phyloP scores from a whole-genome alignment of 345 rosid species.

The Camelina sativa region DNA sequence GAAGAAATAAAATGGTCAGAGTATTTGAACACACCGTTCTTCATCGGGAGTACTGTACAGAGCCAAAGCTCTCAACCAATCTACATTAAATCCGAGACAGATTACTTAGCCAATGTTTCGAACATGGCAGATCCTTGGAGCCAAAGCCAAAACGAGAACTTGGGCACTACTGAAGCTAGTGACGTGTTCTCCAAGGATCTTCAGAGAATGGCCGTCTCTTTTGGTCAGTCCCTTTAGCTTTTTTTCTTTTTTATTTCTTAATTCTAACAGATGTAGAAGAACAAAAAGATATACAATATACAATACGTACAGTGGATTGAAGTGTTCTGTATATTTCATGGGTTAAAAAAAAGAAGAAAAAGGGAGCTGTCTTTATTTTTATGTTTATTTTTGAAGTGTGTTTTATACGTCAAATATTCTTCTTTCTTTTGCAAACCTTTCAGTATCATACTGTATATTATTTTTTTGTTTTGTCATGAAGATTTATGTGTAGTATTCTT shows the following conservation, averaged over 20 bases:
- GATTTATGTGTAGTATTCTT: constrained; percentile 13
- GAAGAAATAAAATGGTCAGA: constrained; percentile 46
- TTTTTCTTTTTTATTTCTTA: neutral
- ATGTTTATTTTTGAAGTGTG: constrained; percentile 34
- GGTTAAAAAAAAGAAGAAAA: neutral
- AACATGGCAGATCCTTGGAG: constrained; percentile 45
- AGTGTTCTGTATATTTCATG: constrained; percentile 43
- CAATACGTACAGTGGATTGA: constrained; percentile 37
- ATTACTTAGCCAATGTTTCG: constrained; percentile 39
- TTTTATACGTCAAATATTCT: constrained; percentile 40
- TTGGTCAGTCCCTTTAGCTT: constrained; percentile 46
- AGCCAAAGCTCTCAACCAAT: constrained; percentile 38
- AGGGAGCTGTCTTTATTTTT: constrained; percentile 32
- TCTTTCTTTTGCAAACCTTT: constrained; percentile 38
- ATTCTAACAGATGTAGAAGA: constrained; percentile 41
- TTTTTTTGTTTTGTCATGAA: constrained; percentile 16
- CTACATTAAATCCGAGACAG: constrained; percentile 41
- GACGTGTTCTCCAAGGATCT: constrained; percentile 48
- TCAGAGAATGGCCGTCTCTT: constrained; percentile 46
- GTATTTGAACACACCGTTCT: constrained; percentile 45
- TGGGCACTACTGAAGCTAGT: constrained; percentile 35
- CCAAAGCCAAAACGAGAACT: constrained; percentile 38
- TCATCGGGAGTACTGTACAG: constrained; percentile 39
- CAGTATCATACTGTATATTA: constrained; percentile 29
- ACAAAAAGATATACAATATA: constrained; percentile 33